Evolutionary conservation across 768 basidiomycete species (phyloP), one percentile per base, ranked within the genome.

Genomic region (Cystofilobasidium macerans): DNA sequence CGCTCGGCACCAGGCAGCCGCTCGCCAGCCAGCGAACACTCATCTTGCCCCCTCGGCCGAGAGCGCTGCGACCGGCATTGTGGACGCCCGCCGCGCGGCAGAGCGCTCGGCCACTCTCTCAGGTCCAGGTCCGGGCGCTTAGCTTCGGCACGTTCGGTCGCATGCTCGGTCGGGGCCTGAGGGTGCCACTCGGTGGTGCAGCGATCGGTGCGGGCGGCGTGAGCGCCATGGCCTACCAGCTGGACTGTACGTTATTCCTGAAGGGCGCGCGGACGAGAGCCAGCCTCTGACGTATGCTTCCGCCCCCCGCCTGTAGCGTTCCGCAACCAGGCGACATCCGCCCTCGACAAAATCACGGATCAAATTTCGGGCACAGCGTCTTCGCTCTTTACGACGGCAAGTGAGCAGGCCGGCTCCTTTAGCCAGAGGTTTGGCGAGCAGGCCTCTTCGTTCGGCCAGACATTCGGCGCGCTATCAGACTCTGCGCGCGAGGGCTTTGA

Each of bases 121-220:
- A 54, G 51, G 57, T 64, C 24, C 51, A 54, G 51, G 57, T 64
- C 24, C 61, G 67, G 30, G 53, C 67, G 16, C 42, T 68, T 18
- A 58, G 54, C 30, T 62, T 68, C 20, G 61, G 67, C 16, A 57
- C 61, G 26, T 68, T 68, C 36, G 67, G 61, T 12, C 43, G 67
- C 33, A 62, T 68, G 22, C 36, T 68, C 14, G 67, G 67, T 2
- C 42, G 62, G 26, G 48, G 53, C 5, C 35, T 68, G 3, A 62
- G 61, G 45, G 35, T 68, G 0, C 67, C 67, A 7, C 26, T 68
- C 61, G 62, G 56, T 4, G 67, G 67, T 24, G 61, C 62, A 5
- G 67, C 61, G 16, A 60, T 68, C 33, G 67, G 67, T 32, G 67
- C 61, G 47, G 67, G 67, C 2, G 67, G 61, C 32, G 22, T 54